A percentile compares a stretch with the other conserved stretches of the same genome.
These are phyloP conservation scores for Kwoniella sp. DNA, from an alignment of 768 basidiomycete species.

Conservation along the genomic window DNA sequence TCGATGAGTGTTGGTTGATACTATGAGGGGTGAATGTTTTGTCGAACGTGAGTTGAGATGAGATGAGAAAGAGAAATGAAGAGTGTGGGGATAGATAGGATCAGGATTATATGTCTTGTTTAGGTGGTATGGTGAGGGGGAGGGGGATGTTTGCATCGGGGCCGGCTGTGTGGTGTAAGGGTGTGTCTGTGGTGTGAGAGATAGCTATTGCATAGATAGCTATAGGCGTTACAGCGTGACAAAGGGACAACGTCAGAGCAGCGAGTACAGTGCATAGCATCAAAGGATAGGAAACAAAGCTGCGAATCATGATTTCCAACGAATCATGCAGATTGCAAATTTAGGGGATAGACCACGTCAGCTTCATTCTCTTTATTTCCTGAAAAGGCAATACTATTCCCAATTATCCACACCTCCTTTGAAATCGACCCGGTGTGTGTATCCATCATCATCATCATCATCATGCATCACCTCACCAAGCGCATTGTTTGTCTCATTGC, in stretches of 20 bases:
- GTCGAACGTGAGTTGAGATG: conserved; percentile 5
- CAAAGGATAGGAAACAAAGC: not conserved
- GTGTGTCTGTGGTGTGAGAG: no score
- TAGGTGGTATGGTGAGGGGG: not conserved
- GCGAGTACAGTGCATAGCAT: no score
- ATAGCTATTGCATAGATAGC: no score
- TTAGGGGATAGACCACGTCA: not conserved
- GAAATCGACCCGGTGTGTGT: no score
- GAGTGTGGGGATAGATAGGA: not conserved
- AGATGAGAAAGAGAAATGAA: conserved; percentile 12
- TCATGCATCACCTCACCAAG: no score
- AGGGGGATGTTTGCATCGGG: conserved; percentile 4
- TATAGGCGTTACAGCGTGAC: no score
- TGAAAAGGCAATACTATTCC: no score
- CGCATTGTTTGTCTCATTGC: not conserved
- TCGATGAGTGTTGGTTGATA: not conserved
- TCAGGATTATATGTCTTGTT: conserved; percentile 6
- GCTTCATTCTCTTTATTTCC: no score
- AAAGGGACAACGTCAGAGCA: no score
- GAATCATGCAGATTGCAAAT: not conserved
- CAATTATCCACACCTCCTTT: not conserved
- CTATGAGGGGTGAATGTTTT: conserved; percentile 4
- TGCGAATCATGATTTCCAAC: no score
- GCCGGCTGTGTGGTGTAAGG: not conserved
- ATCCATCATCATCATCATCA: no score